Evolutionary conservation across 1,284 basidiomycete species (phyloP), one percentile per base, ranked within the genome.

Genomic region (Apiotrichum porosum): DNA sequence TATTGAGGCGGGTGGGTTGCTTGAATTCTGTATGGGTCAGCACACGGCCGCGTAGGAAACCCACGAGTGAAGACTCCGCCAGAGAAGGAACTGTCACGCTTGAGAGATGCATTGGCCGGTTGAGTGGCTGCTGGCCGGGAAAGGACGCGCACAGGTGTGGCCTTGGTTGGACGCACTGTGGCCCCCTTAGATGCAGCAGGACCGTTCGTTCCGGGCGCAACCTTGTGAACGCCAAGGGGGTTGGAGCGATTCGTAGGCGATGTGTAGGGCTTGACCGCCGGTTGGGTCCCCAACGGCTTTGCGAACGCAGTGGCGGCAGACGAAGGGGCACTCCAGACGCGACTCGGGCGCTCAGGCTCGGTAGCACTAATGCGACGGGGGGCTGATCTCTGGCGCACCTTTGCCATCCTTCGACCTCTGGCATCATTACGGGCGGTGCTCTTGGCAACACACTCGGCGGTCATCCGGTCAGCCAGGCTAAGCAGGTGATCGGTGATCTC

Each of bases 21-120:
- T 46, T 46, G 44, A 42, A 46, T 12, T 31, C 49, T 42, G 44
- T n/a, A n/a, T 21, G 32, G 17, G 37, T 49, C 30, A 36, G 42
- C 13, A n/a, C n/a, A n/a, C n/a, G 9, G 3, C 6, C 4, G 15
- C 18, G 21, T 9, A 14, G 12, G 9, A 17, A 19, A 44, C 37
- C 31, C 17, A 45, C 44, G 43, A 17, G 35, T 19, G 17, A 4
- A n/a, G 22, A 23, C 33, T n/a, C n/a, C n/a, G n/a, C n/a, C n/a
- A n/a, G n/a, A n/a, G 13, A 18, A 8, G 15, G 33, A 34, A 6
- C 15, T n/a, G 3, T n/a, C 15, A 6, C 33, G 33, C 33, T 34
- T n/a, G 33, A 8, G 36, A 6, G 36, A 5, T 22, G 36, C 3
- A 6, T 23, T 37, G 18, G 9, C 4, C 10, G 36, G 19, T 36